Evolutionary conservation across 2,329 filamentous ascomycete genomes (phyloP), one percentile per base, ranked within the genome.

Genomic region (Fusarium caatingaense): DNA sequence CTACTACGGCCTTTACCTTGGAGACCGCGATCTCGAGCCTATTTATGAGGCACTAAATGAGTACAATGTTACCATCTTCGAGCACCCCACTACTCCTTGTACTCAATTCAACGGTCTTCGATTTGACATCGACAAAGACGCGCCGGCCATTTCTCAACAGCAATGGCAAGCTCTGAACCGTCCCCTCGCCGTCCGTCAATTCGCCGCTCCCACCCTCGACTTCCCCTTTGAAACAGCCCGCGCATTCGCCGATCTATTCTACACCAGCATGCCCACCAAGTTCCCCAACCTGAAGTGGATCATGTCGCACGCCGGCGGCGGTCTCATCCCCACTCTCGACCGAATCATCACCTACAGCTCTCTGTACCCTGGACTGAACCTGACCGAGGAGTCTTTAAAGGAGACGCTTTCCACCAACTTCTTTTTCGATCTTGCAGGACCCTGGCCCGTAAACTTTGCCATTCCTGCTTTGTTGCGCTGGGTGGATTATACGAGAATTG

Each of bases 201-300:
- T 64, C 9, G 61, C 61, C 9, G 51, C 60, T 0, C 61, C 61
- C 1, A 65, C 61, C 0, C 47, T 64, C 3, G 61, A 64, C 32
- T 64, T 64, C 8, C 61, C 61, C 1, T 64, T 64, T 6, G 61
- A 71, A n/a, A 64, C 70, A 1, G 64, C 69, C 1, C 69, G 70
- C 3, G 60, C 70, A 2, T 72, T 72, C 27, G 65, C 69, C 21
- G 70, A 72, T n/a, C 21, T 72, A 2, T 66, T 72, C 25, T 68
- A 66, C 30, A 68, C 70, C 1, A 44, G 60, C 16, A 66, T 76
- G 6, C 74, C 74, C 1, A 56, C 42, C 1, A 68, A 74, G 12
- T 76, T 75, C 23, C 56, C 75, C 8, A 28, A 56, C 23, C 50
- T 76, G 6, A 67, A 27, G 13, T 76, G 74, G 74, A 76, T 76